phyloP scores from a whole-genome alignment of 2,329 filamentous ascomycete genomes.

The Fusarium neocosmosporiellum region DNA sequence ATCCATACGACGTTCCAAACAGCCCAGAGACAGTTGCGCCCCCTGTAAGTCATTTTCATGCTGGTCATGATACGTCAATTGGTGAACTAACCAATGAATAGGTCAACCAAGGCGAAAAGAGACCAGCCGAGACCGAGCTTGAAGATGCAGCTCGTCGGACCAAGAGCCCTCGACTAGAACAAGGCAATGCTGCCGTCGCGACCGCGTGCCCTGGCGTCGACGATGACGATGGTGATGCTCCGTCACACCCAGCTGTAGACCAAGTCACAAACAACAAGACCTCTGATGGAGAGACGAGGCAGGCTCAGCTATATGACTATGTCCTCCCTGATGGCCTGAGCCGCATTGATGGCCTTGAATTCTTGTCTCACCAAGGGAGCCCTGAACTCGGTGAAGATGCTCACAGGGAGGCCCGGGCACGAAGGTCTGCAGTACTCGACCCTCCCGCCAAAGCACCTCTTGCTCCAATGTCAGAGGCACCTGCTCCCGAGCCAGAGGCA shows the following conservation, averaged over 20 bases:
- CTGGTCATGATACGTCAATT: neutral
- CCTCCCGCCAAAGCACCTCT: neutral
- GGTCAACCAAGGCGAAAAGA: neutral
- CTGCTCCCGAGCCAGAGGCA: neutral
- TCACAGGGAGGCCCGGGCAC: neutral
- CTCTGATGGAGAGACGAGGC: neutral
- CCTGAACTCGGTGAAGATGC: neutral
- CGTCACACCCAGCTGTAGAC: neutral
- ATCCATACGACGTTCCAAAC: neutral
- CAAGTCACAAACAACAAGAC: neutral
- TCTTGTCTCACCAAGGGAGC: neutral
- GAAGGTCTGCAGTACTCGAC: neutral
- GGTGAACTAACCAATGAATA: neutral
- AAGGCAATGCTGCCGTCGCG: neutral
- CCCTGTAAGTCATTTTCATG: neutral
- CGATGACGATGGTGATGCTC: neutral
- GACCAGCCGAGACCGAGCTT: conserved; percentile 9
- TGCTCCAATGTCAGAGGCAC: neutral
- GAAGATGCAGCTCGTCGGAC: neutral
- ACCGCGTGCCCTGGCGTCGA: neutral
- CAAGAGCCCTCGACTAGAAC: conserved; percentile 6
- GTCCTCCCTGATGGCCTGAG: neutral
- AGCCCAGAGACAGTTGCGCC: neutral
- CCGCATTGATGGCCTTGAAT: neutral
- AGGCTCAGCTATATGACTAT: neutral